These are phyloP conservation scores for Scedosporium boydii DNA, from an alignment of 2,329 filamentous ascomycete genomes.

Conservation along the genomic window DNA sequence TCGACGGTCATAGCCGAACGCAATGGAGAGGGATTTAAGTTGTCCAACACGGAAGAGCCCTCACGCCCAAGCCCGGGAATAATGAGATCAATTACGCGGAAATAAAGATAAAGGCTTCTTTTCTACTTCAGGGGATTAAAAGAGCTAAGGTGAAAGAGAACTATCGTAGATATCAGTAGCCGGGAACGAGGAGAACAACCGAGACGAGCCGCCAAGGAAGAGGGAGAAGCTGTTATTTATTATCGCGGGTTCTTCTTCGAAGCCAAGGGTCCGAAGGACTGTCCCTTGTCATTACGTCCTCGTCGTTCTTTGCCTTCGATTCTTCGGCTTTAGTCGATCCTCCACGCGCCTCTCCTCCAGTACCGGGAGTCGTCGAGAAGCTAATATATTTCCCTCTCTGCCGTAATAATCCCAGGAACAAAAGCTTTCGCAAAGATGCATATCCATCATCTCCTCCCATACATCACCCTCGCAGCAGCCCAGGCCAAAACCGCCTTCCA, in stretches of 20 bases:
- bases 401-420: too few relatives aligned
- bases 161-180: not conserved
- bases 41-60: not conserved
- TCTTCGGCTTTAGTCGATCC: too few relatives aligned
- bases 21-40: too few relatives aligned
- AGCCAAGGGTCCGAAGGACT: not conserved
- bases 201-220: not conserved
- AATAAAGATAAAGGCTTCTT: too few relatives aligned
- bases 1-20: too few relatives aligned
- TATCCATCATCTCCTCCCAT: not conserved
- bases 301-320: not conserved
- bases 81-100: too few relatives aligned
- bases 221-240: not conserved
- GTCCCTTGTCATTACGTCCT: not conserved
- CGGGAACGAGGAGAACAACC: not conserved
- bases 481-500: slow-evolving; percentile 2
- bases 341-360: too few relatives aligned
- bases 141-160: not conserved
- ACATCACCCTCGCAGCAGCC: not conserved
- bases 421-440: not conserved
- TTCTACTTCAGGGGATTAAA: not conserved
- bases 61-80: not conserved
- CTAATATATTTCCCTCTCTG: too few relatives aligned
- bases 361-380: too few relatives aligned
- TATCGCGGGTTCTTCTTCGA: not conserved